Evolutionary conservation across 257 asterid genomes (phyloP).

Genomic region (Ligustrum vulgare): DNA sequence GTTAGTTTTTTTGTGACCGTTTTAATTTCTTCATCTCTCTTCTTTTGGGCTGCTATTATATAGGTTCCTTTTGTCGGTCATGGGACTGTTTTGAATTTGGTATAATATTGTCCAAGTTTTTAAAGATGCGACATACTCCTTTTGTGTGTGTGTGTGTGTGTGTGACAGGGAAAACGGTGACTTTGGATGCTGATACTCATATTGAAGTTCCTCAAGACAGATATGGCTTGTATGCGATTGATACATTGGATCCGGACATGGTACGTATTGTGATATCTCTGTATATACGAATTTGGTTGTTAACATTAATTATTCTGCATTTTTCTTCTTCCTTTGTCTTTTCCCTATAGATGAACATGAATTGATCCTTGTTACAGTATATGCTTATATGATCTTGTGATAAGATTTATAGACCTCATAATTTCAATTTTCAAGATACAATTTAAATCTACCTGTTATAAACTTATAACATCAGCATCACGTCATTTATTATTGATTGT

Average conservation of each 20-base stretch:
- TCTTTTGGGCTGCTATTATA: slow-evolving; percentile 6
- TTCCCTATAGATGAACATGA: neutral
- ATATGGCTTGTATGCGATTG: slow-evolving; percentile 83
- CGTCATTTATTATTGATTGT: neutral
- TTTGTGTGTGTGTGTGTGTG: slow-evolving; percentile 10
- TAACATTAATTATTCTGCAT: neutral
- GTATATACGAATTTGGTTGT: neutral
- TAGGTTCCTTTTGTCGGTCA: neutral
- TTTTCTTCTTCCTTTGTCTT: neutral
- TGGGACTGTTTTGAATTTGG: neutral
- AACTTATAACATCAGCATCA: neutral
- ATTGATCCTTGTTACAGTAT: neutral
- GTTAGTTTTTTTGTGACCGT: neutral
- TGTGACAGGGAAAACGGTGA: slow-evolving; percentile 62
- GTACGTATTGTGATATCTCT: slow-evolving; percentile 25
- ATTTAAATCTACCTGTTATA: neutral
- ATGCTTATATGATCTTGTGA: neutral
- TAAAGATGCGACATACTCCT: neutral
- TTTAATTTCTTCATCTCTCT: neutral
- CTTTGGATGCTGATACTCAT: slow-evolving; percentile 52
- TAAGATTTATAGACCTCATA: neutral
- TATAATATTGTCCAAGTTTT: neutral
- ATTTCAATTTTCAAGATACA: neutral
- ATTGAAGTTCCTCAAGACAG: slow-evolving; percentile 78
- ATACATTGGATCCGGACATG: slow-evolving; percentile 90